Evolutionary conservation across 129 eudicot genomes (phyloP).

Genomic region (Mikania micrantha): DNA sequence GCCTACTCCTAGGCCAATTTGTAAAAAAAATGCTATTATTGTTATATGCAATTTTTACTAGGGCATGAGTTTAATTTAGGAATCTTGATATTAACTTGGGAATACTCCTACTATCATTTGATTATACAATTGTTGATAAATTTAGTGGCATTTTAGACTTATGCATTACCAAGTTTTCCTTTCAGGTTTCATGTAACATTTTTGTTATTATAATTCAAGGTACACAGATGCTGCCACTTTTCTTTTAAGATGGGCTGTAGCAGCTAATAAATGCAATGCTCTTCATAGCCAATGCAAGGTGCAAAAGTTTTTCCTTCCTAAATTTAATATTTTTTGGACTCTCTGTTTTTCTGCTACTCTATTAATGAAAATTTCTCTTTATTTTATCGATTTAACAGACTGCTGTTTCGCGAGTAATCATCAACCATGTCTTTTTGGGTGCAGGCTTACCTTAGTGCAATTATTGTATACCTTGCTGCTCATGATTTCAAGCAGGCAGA

Average conservation of each 20-base stretch:
- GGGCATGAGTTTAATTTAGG: background rate
- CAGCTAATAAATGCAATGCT: slow-evolving; percentile 88
- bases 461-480: slow-evolving; percentile 76
- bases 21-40: no score
- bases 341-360: slow-evolving; percentile 5
- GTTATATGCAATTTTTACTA: background rate
- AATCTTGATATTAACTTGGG: background rate
- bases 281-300: slow-evolving; percentile 96
- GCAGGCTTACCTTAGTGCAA: slow-evolving; percentile 97
- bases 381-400: background rate
- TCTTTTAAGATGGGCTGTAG: slow-evolving; percentile 67
- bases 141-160: slow-evolving; percentile 1
- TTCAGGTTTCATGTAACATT: background rate
- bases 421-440: slow-evolving; percentile 13
- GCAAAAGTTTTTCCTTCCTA: background rate
- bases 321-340: slow-evolving; percentile 1
- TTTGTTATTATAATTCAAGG: slow-evolving; percentile 32
- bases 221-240: slow-evolving; percentile 80
- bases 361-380: background rate
- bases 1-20: no score
- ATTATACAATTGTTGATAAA: background rate
- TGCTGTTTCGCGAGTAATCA: background rate
- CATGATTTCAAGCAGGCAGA: slow-evolving; percentile 84
- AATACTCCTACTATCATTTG: background rate
- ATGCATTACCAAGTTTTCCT: background rate